These are phyloP conservation scores for Aeschynomene evenia DNA, from an alignment of 306 rosid species.

Conservation along the genomic window DNA sequence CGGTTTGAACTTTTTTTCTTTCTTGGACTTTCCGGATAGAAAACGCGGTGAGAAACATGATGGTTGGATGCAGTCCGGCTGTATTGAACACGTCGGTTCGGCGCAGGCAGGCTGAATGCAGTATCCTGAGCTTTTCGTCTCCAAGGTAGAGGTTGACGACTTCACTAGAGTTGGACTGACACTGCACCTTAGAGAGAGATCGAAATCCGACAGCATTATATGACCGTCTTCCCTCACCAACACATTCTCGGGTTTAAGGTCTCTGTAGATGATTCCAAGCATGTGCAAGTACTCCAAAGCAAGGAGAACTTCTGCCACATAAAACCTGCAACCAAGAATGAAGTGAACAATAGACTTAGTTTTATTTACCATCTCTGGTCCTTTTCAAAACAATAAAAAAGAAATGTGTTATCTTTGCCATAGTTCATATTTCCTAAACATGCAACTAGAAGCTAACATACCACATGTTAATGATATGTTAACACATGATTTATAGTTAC, in stretches of 20 bases:
- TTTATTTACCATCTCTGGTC: neutral
- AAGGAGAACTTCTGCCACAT: slow-evolving; percentile 98
- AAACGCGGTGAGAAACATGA: slow-evolving; percentile 80
- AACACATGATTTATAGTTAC: neutral
- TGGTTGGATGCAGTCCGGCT: slow-evolving; percentile 84
- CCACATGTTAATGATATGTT: neutral
- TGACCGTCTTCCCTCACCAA: slow-evolving; percentile 97
- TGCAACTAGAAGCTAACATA: neutral
- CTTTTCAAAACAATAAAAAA: neutral
- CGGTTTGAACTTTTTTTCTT: slow-evolving; percentile 56
- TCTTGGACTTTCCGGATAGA: slow-evolving; percentile 64
- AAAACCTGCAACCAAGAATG: slow-evolving; percentile 59
- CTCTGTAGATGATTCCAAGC: slow-evolving; percentile 97
- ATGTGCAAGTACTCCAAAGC: slow-evolving; percentile 96
- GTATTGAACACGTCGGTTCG: slow-evolving; percentile 73
- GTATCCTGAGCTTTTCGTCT: slow-evolving; percentile 64
- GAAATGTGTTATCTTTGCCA: neutral
- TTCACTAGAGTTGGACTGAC: slow-evolving; percentile 80
- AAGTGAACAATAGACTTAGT: neutral
- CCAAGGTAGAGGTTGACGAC: slow-evolving; percentile 49
- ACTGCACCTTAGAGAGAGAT: slow-evolving; percentile 85
- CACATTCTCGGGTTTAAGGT: slow-evolving; percentile 97
- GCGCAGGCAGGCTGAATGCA: slow-evolving; percentile 81
- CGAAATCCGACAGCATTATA: slow-evolving; percentile 96
- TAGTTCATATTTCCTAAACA: neutral